A percentile compares a stretch with the other conserved stretches of the same genome.
phyloP scores from a whole-genome alignment of 2,329 filamentous ascomycete species.

The Bimuria novae-zelandiae region DNA sequence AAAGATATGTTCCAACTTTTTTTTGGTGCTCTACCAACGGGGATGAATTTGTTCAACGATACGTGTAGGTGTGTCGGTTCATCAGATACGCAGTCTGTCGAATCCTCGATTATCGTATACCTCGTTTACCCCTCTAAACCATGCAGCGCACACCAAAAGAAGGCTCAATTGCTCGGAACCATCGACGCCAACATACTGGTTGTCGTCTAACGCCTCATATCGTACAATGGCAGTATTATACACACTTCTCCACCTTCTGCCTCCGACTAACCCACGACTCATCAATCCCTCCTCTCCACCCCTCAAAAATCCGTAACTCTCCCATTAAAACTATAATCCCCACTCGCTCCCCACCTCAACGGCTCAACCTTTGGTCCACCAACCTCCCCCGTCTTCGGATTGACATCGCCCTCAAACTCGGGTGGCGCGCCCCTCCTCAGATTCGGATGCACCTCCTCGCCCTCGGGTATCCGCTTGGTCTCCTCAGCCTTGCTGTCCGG shows the following conservation, averaged over 20 bases:
- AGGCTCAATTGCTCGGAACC: too few relatives aligned
- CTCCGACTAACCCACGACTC: neutral
- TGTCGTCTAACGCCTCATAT: too few relatives aligned
- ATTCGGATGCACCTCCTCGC: constrained; percentile 71
- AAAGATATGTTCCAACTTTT: too few relatives aligned
- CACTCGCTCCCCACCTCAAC: constrained; percentile 76
- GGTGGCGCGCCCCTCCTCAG: constrained; percentile 77
- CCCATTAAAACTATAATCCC: constrained; percentile 94
- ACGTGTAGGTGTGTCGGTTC: too few relatives aligned
- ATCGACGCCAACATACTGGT: too few relatives aligned
- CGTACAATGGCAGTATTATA: too few relatives aligned
- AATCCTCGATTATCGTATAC: too few relatives aligned
- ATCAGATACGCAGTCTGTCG: too few relatives aligned
- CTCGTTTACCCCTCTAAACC: too few relatives aligned
- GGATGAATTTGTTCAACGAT: too few relatives aligned
- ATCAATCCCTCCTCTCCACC: neutral
- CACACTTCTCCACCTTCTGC: neutral
- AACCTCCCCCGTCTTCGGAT: constrained; percentile 93
- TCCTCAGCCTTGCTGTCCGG: constrained; percentile 27
- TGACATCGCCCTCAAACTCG: constrained; percentile 90
- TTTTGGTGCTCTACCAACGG: too few relatives aligned
- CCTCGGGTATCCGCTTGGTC: constrained; percentile 55
- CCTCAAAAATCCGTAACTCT: constrained; percentile 82
- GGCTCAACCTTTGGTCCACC: constrained; percentile 98
- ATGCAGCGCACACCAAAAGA: too few relatives aligned